Base-by-base conservation (phyloP, 2,329 filamentous ascomycete genomes). In the Xylaria sp. region DNA sequence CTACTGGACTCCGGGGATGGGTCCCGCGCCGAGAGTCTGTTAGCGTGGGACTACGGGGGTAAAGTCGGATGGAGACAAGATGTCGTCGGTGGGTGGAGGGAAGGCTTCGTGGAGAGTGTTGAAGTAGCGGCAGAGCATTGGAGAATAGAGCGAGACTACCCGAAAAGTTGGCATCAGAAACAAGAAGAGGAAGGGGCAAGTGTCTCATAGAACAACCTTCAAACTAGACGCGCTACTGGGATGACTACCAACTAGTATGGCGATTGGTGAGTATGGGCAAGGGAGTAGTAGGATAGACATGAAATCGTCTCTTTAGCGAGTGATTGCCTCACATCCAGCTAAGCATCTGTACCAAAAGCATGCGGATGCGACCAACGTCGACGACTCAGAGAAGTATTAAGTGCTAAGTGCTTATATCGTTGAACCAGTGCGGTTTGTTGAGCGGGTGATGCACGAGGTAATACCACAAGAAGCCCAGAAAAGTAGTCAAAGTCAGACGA, bases 1-100 rank as follows among this genome's bases (percentile, higher is more conserved):
- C 65, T 86, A 4, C 60, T 87, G 2, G 75, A 81, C n/a, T 75
- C 81, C 0, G 77, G 79, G 0, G 80, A 82, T 41, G 84, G 85
- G 0, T 81, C 84, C 0, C 77, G 84, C 23, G 84, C 82, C 0
- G 84, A 87, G 67, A 77, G 78, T 0, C 69, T 81, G 3, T 65
- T 86, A 5, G 73, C 76, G 0, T 87, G 84, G 84, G 67, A 76
- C 1, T 77, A 80, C 39, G 83, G 79, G 0, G 79, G 80, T 2
- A 72, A 73, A 20, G 66, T 77, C 1, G 57, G 48, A 0, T 79
- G 75, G 67, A 75, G 76, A 57, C 66, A 77, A 7, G 80, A 84
- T 69, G 75, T 77, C 4, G 61, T 74, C 10, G 81, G 79, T 1
- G 81, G 81, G 0, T 85, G 83, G 83, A 75, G 83, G 45, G 78